Conservation (phyloP, 2,329 filamentous ascomycete genomes). For the Talaromyces sp. region DNA sequence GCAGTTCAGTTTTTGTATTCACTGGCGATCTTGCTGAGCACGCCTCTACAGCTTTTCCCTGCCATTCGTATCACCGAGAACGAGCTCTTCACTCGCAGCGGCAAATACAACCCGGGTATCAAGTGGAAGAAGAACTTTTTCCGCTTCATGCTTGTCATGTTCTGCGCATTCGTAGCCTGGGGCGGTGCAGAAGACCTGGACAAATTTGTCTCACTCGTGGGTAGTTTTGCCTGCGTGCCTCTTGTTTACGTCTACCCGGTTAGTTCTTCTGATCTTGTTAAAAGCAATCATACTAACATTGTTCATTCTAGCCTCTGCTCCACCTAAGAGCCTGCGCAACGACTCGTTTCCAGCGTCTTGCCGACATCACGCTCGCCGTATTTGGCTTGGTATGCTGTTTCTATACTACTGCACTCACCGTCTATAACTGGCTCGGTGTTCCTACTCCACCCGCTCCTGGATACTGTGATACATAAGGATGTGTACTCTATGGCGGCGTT, state of each 20-base stretch:
- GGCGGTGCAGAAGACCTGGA: conserved; percentile 86
- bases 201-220: conserved; percentile 94
- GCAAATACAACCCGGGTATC: conserved; percentile 96
- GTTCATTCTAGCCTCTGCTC: conserved; percentile 66
- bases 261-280: conserved; percentile 41
- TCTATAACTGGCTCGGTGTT: conserved; percentile 75
- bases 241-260: conserved; percentile 97
- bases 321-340: conserved; percentile 77
- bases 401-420: conserved; percentile 83
- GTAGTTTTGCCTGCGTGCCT: conserved; percentile 96
- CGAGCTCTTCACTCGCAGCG: conserved; percentile 84
- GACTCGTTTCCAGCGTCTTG: conserved; percentile 58
- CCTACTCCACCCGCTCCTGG: conserved; percentile 45
- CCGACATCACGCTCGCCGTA: conserved; percentile 70
- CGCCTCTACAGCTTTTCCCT: conserved; percentile 93
- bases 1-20: conserved; percentile 95
- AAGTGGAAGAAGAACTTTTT: conserved; percentile 99
- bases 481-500: neutral
- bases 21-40: conserved; percentile 92
- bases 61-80: conserved; percentile 96
- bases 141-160: conserved; percentile 82
- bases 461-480: conserved; percentile 52
- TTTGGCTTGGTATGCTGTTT: conserved; percentile 84
- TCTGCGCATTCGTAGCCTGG: conserved; percentile 86
- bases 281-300: neutral